Evolutionary conservation across 2,329 filamentous ascomycete species (phyloP).

Genomic region (Byssothecium circinans): DNA sequence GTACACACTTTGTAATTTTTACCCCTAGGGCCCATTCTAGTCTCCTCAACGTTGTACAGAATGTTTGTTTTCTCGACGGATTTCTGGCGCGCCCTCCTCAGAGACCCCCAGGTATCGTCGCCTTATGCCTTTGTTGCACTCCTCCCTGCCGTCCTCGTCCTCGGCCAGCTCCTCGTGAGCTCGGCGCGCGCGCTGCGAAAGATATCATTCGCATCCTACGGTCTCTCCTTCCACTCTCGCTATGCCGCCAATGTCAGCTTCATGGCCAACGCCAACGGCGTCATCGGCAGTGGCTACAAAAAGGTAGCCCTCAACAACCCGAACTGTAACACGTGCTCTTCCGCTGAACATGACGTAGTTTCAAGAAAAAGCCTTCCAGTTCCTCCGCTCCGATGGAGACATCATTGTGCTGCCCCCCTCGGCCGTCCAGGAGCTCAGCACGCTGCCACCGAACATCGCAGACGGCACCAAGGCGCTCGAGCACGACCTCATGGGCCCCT

Average conservation of each 20-base stretch:
- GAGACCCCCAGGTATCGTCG: background rate
- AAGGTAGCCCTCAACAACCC: background rate
- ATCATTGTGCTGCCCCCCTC: constrained; percentile 6
- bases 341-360: constrained; percentile 2
- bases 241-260: background rate
- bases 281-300: background rate
- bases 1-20: background rate
- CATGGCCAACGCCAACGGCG: background rate
- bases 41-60: background rate
- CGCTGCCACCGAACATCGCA: constrained; percentile 3
- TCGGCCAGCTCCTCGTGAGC: background rate
- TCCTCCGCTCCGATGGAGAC: constrained; percentile 8
- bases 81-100: background rate
- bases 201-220: constrained; percentile 1
- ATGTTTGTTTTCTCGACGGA: background rate
- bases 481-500: constrained; percentile 8
- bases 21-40: background rate
- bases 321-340: background rate
- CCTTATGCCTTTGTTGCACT: background rate
- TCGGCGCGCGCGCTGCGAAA: background rate
- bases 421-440: constrained; percentile 5
- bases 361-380: constrained; percentile 3
- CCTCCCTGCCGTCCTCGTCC: background rate
- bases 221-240: background rate
- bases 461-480: constrained; percentile 2